Percentiles rank a stretch among this genome's conserved stretches.
phyloP scores from a whole-genome alignment of 768 basidiomycete species.

The Tricholoma sp. region DNA sequence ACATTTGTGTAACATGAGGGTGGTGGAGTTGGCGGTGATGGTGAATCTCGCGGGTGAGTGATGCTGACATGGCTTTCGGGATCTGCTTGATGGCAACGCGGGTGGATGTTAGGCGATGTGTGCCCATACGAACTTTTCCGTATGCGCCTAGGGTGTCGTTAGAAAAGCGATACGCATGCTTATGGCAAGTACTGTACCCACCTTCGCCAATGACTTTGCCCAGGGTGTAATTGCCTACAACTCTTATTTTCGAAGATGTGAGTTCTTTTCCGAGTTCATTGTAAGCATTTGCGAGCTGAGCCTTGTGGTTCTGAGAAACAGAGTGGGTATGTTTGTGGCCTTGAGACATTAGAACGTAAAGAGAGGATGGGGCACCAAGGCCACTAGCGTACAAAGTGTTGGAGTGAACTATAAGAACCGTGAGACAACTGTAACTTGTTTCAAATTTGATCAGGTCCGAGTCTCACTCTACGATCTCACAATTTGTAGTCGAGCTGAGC shows the following conservation, averaged over 20 bases:
- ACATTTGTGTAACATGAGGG: slow-evolving; percentile 91
- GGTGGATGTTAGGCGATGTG: slow-evolving; percentile 86
- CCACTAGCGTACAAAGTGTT: slow-evolving; percentile 13
- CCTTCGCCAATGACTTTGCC: slow-evolving; percentile 96
- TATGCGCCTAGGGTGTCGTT: slow-evolving; percentile 66
- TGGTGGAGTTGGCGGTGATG: slow-evolving; percentile 97
- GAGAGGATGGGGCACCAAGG: slow-evolving; percentile 31
- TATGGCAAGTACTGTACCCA: slow-evolving; percentile 24
- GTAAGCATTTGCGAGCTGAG: slow-evolving; percentile 91
- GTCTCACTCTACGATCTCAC: no score
- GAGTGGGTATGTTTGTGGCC: slow-evolving; percentile 61
- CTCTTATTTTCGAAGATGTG: slow-evolving; percentile 82
- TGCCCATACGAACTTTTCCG: slow-evolving; percentile 92
- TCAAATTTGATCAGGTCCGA: no score
- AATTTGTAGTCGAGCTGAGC: no score
- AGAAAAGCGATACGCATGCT: background rate
- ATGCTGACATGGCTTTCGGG: slow-evolving; percentile 86
- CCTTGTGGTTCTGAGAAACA: slow-evolving; percentile 72
- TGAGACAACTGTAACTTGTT: background rate
- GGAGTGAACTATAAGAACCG: background rate
- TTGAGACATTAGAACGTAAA: slow-evolving; percentile 38
- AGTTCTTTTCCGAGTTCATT: slow-evolving; percentile 97
- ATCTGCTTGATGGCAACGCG: slow-evolving; percentile 98
- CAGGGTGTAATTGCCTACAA: slow-evolving; percentile 92
- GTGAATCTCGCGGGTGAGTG: slow-evolving; percentile 95